Evolutionary conservation across 805 yeast species (phyloP), one percentile per base, ranked within the genome.

Genomic region (Saturnispora diversa): DNA sequence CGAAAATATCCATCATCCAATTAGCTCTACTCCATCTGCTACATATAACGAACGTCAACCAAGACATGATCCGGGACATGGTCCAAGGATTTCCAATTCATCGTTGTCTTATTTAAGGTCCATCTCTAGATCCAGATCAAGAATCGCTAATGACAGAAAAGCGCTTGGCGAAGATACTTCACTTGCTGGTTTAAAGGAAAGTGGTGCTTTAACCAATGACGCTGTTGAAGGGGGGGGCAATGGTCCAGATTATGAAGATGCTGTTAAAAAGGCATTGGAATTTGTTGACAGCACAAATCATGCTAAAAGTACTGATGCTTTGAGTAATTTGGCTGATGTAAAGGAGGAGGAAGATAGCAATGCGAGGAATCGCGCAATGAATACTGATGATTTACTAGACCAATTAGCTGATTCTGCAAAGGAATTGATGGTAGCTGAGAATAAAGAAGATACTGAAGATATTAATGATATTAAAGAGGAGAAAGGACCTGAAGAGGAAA

Each of bases 111-210:
- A 78, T 53, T 63, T 81, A 47, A 70, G 87, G 49, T 73, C 82
- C 1, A 75, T 77, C 33, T 77, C 84, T 1, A 65, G 83, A 56
- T 76, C 83, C 1, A 65, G 83, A 51, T 74, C 82, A 6, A 67
- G 82, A 56, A 65, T 64, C 21, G 55, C 62, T 4, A 51, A 55
- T 37, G 65, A 62, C 43, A 48, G 56, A 20, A 54, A 53, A 13
- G 64, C 65, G 13, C 53, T 57, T 13, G 62, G 56, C 17, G 57
- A 58, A 19, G 48, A 47, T 15, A 30, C 34, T 12, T 51, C 52
- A 16, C 55, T 67, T n/a, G 53, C 55, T 2, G 76, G 69, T 33
- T 63, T 77, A 47, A 69, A 64, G 26, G 59, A 66, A 40, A 82
- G 74, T 50, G 84, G 83, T 34, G 84, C 77, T 0, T 60, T 77